A percentile compares a stretch with the other conserved stretches of the same genome.
Evolutionary conservation across 768 basidiomycete genomes (phyloP).

Genomic region (Botryobasidium botryosum): DNA sequence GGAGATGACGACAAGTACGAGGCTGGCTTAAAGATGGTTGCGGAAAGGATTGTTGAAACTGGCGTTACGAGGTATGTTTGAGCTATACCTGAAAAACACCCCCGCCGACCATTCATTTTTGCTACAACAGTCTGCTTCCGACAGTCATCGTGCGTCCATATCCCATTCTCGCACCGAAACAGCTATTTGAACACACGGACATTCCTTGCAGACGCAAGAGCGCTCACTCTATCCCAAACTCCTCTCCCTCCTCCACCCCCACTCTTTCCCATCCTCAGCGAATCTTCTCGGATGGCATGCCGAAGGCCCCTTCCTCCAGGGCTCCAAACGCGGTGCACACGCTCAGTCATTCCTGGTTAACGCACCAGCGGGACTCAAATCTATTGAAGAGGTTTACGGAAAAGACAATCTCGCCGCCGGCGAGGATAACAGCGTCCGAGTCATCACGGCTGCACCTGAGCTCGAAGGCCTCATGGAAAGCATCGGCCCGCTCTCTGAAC

Average conservation of each 20-base stretch:
- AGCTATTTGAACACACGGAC: neutral
- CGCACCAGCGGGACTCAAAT: slow-evolving; percentile 43
- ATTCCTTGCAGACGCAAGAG: slow-evolving; percentile 48
- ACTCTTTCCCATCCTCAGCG: slow-evolving; percentile 37
- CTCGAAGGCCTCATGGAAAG: slow-evolving; percentile 64
- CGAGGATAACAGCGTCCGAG: slow-evolving; percentile 38
- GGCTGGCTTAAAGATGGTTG: slow-evolving; percentile 48
- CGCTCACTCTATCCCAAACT: slow-evolving; percentile 55
- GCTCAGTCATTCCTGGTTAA: slow-evolving; percentile 43
- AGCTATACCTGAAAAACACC: too few species aligned
- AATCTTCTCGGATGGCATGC: slow-evolving; percentile 77
- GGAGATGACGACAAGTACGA: slow-evolving; percentile 51
- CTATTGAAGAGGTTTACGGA: slow-evolving; percentile 65
- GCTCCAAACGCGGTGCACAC: slow-evolving; percentile 73
- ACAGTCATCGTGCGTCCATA: slow-evolving; percentile 46
- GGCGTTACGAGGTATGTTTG: slow-evolving; percentile 75
- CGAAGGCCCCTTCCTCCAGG: slow-evolving; percentile 77
- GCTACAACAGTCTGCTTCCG: slow-evolving; percentile 32
- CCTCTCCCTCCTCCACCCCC: slow-evolving; percentile 48
- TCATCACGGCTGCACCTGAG: slow-evolving; percentile 80
- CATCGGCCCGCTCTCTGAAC: slow-evolving; percentile 37
- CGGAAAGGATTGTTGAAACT: slow-evolving; percentile 65
- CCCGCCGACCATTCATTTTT: slow-evolving; percentile 10
- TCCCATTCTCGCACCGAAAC: slow-evolving; percentile 7
- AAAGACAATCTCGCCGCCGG: slow-evolving; percentile 33